phyloP scores from a whole-genome alignment of 139 green algal genomes.

The Volvox reticuliferus region DNA sequence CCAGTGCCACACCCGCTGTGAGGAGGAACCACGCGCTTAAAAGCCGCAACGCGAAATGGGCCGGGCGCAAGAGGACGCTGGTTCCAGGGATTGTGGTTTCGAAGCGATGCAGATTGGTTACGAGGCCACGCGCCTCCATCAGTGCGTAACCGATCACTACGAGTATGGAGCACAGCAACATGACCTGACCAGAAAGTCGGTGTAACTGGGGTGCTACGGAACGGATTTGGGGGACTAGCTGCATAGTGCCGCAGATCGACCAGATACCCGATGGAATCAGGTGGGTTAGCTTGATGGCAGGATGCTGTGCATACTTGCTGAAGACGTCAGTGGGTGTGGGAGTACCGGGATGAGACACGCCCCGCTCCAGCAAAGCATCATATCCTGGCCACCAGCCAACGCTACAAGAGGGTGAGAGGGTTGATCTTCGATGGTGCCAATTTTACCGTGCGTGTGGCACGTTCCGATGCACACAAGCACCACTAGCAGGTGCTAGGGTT shows the following conservation, averaged over 20 bases:
- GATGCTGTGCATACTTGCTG: not conserved
- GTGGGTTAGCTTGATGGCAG: slow-evolving; percentile 16
- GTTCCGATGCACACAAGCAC: not conserved
- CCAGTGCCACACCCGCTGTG: not conserved
- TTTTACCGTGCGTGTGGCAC: not conserved
- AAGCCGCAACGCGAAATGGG: not conserved
- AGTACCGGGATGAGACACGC: not conserved
- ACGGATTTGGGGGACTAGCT: not conserved
- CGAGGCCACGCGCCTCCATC: not conserved
- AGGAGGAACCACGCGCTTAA: not conserved
- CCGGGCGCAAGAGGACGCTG: not conserved
- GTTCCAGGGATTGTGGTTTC: not conserved
- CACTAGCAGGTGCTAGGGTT: not conserved
- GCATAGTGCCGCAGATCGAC: slow-evolving; percentile 22
- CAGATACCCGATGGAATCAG: slow-evolving; percentile 21
- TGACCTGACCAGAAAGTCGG: not conserved
- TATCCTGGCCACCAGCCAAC: not conserved
- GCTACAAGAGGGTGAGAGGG: not conserved
- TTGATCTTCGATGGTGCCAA: not conserved
- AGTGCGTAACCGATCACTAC: not conserved
- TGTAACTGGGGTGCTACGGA: not conserved
- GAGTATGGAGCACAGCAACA: not conserved
- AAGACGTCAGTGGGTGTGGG: not conserved
- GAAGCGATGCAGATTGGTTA: not conserved
- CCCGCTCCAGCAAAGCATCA: not conserved